A percentile compares a stretch with the other conserved stretches of the same genome.
Conservation (phyloP, 257 asterid genomes). For the Agastache rugosa region DNA sequence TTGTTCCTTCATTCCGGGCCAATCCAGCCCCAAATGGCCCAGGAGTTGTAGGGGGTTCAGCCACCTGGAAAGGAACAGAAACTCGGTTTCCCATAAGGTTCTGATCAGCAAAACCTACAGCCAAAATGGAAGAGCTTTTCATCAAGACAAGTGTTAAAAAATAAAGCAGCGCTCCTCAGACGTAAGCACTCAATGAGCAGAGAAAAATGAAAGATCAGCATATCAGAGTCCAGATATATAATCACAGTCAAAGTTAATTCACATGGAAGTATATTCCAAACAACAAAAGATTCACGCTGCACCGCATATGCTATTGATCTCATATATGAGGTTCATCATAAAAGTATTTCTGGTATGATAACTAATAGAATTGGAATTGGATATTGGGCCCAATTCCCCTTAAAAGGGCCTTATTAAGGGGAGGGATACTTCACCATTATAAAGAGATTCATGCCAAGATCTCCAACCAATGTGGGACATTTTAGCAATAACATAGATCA, state of each 20-base stretch:
- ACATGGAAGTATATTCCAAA: background rate
- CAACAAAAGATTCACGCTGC: conserved; percentile 11
- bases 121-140: conserved; percentile 13
- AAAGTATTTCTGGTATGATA: conserved; percentile 29
- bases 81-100: conserved; percentile 56
- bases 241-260: conserved; percentile 2
- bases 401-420: too few species aligned
- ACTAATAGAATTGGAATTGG: too few species aligned
- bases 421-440: too few species aligned
- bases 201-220: background rate
- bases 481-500: conserved; percentile 9
- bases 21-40: conserved; percentile 86
- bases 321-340: conserved; percentile 22
- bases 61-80: conserved; percentile 67
- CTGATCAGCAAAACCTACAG: conserved; percentile 81
- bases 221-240: background rate
- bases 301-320: background rate
- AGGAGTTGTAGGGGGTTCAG: conserved; percentile 73
- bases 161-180: background rate
- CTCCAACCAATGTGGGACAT: too few species aligned
- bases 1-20: conserved; percentile 91
- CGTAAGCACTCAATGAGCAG: background rate
- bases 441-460: too few species aligned
- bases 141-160: background rate
- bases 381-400: too few species aligned